phyloP scores from a whole-genome alignment of 2,329 filamentous ascomycete genomes.

The Curvularia sp. region DNA sequence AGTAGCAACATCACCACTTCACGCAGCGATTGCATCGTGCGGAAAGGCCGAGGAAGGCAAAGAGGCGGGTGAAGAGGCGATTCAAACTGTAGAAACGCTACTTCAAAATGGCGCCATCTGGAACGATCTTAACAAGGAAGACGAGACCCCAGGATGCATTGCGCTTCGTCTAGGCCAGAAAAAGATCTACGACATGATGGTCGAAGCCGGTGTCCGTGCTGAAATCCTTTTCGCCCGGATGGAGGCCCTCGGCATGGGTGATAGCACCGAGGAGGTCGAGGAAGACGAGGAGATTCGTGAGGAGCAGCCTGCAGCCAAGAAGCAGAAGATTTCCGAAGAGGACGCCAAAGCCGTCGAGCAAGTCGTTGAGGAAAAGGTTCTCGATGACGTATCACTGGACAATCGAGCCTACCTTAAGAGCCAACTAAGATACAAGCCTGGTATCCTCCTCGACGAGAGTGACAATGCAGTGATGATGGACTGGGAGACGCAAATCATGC shows the following conservation, averaged over 20 bases:
- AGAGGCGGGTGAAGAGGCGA: constrained; percentile 36
- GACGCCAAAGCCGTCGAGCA: constrained; percentile 37
- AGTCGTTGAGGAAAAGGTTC: constrained; percentile 32
- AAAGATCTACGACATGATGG: constrained; percentile 48
- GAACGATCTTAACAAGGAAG: constrained; percentile 50
- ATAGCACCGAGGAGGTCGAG: constrained; percentile 28
- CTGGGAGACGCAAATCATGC: constrained; percentile 90
- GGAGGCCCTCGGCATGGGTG: constrained; percentile 42
- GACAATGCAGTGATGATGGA: constrained; percentile 93
- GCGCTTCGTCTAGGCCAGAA: constrained; percentile 44
- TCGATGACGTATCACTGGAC: constrained; percentile 47
- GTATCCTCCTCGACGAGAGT: constrained; percentile 70
- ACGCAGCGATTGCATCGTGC: constrained; percentile 46
- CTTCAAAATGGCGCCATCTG: constrained; percentile 51
- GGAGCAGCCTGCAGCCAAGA: constrained; percentile 44
- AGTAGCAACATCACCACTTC: constrained; percentile 46
- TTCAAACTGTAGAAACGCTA: constrained; percentile 43
- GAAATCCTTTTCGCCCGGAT: constrained; percentile 48
- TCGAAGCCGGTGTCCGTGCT: constrained; percentile 48
- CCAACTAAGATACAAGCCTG: constrained; percentile 44
- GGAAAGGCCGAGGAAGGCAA: constrained; percentile 42
- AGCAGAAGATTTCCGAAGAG: constrained; percentile 43
- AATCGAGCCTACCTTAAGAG: constrained; percentile 52
- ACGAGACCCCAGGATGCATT: constrained; percentile 51
- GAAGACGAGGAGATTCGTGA: constrained; percentile 32